Percentiles rank a stretch among this genome's conserved stretches.
Conservation (phyloP, 768 basidiomycete genomes). For the Chalciporus pseudorubinellus region DNA sequence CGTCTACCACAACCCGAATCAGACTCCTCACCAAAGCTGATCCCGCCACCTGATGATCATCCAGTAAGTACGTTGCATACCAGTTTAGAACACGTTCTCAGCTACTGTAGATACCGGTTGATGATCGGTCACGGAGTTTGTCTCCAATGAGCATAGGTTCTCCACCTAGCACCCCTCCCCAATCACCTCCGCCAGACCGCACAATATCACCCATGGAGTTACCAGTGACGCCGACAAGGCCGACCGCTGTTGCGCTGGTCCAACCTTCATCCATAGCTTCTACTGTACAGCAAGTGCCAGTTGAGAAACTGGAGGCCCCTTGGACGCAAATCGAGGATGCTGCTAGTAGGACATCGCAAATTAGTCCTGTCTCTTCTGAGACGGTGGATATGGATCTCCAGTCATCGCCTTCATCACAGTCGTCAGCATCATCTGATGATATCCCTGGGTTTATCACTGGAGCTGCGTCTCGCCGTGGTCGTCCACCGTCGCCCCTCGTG, state of each 20-base stretch:
- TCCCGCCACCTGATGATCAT: slow-evolving; percentile 16
- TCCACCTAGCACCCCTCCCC: slow-evolving; percentile 37
- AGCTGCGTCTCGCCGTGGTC: slow-evolving; percentile 25
- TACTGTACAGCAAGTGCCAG: slow-evolving; percentile 15
- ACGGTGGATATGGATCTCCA: slow-evolving; percentile 36
- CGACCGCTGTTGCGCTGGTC: slow-evolving; percentile 2
- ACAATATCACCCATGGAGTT: slow-evolving; percentile 3
- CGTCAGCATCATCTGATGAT: slow-evolving; percentile 24
- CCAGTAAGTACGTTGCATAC: slow-evolving; percentile 19
- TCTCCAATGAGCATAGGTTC: slow-evolving; percentile 66
- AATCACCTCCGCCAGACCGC: slow-evolving; percentile 13
- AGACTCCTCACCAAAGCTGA: slow-evolving; percentile 11
- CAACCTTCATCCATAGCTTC: slow-evolving; percentile 13
- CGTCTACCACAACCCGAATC: slow-evolving; percentile 1
- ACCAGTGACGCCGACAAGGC: slow-evolving; percentile 6
- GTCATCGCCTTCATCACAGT: slow-evolving; percentile 31
- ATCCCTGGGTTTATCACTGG: slow-evolving; percentile 36
- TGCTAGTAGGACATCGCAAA: slow-evolving; percentile 26
- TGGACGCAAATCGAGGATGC: slow-evolving; percentile 26
- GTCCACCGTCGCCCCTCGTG: slow-evolving; percentile 24
- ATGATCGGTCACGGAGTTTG: slow-evolving; percentile 44
- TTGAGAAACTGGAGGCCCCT: slow-evolving; percentile 13
- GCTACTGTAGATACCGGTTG: slow-evolving; percentile 28
- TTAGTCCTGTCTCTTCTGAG: slow-evolving; percentile 34
- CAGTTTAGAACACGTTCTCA: slow-evolving; percentile 18